phyloP scores from a whole-genome alignment of 257 asterid species.

The Thymus mandschuricus region DNA sequence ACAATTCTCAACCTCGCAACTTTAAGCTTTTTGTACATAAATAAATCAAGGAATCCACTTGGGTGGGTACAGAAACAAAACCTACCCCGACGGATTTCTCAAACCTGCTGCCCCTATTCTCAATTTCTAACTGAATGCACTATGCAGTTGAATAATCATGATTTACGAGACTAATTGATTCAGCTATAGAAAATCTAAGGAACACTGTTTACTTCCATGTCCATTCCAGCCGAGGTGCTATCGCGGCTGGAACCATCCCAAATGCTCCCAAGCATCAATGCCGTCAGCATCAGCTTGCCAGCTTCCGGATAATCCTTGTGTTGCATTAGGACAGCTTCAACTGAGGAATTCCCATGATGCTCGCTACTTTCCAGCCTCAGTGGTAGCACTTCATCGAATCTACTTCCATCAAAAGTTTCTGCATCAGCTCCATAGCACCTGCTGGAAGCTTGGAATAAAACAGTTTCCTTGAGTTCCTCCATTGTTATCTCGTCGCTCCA shows the following conservation, averaged over 20 bases:
- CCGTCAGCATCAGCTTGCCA: constrained; percentile 84
- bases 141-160: background rate
- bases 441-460: constrained; percentile 74
- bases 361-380: constrained; percentile 56
- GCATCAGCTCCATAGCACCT: constrained; percentile 81
- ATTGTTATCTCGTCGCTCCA: constrained; percentile 81
- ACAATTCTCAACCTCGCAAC: background rate
- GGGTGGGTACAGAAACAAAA: background rate
- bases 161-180: background rate
- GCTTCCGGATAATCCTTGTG: constrained; percentile 87
- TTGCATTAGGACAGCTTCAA: constrained; percentile 75
- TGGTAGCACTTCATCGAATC: constrained; percentile 74
- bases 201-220: constrained; percentile 17
- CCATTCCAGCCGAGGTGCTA: constrained; percentile 20
- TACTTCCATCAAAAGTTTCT: constrained; percentile 58
- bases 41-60: background rate
- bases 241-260: constrained; percentile 23
- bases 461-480: constrained; percentile 56
- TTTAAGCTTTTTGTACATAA: constrained; percentile 23
- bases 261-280: constrained; percentile 64
- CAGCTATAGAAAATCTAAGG: constrained; percentile 8
- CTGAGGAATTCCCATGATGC: constrained; percentile 47
- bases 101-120: background rate
- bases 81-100: background rate
- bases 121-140: background rate